Evolutionary conservation across 257 asterid species (phyloP), one percentile per base, ranked within the genome.

Genomic region (Schizonepeta tenuifolia): DNA sequence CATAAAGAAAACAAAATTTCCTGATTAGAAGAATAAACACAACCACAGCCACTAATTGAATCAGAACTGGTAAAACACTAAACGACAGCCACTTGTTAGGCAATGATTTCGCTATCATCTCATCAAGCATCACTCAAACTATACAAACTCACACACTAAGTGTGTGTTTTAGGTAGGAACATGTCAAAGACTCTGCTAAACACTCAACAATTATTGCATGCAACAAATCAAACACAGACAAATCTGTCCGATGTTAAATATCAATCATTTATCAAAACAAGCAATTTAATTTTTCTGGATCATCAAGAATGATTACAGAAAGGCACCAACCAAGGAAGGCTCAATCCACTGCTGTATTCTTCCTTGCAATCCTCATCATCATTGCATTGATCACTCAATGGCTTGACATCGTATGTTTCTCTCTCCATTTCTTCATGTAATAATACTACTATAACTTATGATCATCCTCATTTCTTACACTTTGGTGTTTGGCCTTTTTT

Each of bases 371-470:
- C 72, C 46, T 87, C 51, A 22, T 81, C 74, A 47, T 79, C 73
- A 14, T 81, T 14, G 86, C 73, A 41, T 61, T 83, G 3, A 63
- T 87, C 35, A 77, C 82, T 61, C 82, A 65, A 77, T 86, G 91
- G 93, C 82, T 81, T 60, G 81, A 88, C 61, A 7, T 80, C 9
- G 97, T 91, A 86, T 5, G 26, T 9, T 31, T 14, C 21, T 21
- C 17, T 55, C 65, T 38, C 28, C 67, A 41, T 31, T 7, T 8
- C 8, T 66, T 28, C 18, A 18, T 20, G 33, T 51, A 14, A 17
- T 22, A n/a, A 50, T 9, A n/a, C n/a, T n/a, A n/a, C n/a, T n/a
- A 38, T 8, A 20, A 50, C 17, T 1, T 8, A 11, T 40, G 63
- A 24, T 75, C 13, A 49, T 20, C 15, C 68, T 57, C 43, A 10